Evolutionary conservation across 192 early-diverging fungal species (phyloP).

Genomic region (Backusella sp.): DNA sequence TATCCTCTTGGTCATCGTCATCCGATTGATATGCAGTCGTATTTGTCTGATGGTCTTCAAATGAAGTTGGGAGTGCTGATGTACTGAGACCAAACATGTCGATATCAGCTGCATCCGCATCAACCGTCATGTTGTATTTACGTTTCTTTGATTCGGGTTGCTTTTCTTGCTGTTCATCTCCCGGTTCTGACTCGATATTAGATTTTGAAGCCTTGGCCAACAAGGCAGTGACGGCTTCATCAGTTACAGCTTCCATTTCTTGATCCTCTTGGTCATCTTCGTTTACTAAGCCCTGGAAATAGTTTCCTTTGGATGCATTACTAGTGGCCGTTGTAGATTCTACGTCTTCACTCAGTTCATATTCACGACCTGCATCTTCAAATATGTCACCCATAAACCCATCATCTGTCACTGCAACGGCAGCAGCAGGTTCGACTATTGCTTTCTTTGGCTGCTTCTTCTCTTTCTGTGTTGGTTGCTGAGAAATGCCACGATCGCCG

Average conservation of each 20-base stretch:
- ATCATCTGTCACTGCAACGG: slow-evolving; percentile 23
- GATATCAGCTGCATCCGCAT: slow-evolving; percentile 50
- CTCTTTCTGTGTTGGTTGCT: slow-evolving; percentile 24
- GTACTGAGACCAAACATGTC: slow-evolving; percentile 52
- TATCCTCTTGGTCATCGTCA: slow-evolving; percentile 43
- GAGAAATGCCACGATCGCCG: slow-evolving; percentile 29
- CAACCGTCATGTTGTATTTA: slow-evolving; percentile 27
- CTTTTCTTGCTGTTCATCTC: not conserved
- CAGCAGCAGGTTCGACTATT: not conserved
- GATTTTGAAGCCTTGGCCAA: not conserved
- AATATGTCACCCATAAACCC: slow-evolving; percentile 66
- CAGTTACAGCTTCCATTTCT: slow-evolving; percentile 15
- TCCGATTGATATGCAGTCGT: slow-evolving; percentile 57
- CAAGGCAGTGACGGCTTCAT: slow-evolving; percentile 2
- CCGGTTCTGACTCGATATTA: not conserved
- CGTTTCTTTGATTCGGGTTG: slow-evolving; percentile 18
- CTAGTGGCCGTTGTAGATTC: not conserved
- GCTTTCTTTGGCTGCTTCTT: slow-evolving; percentile 41
- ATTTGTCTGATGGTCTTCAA: slow-evolving; percentile 26
- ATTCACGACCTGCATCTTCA: slow-evolving; percentile 81
- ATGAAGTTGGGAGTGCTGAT: slow-evolving; percentile 35
- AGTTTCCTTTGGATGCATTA: slow-evolving; percentile 29
- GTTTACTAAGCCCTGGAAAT: slow-evolving; percentile 16
- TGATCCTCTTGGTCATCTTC: slow-evolving; percentile 23
- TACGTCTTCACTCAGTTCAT: slow-evolving; percentile 53